Percentiles rank a stretch among this genome's conserved stretches.
phyloP scores from a whole-genome alignment of 1,284 basidiomycete genomes.

The Pseudozyma flocculosa region DNA sequence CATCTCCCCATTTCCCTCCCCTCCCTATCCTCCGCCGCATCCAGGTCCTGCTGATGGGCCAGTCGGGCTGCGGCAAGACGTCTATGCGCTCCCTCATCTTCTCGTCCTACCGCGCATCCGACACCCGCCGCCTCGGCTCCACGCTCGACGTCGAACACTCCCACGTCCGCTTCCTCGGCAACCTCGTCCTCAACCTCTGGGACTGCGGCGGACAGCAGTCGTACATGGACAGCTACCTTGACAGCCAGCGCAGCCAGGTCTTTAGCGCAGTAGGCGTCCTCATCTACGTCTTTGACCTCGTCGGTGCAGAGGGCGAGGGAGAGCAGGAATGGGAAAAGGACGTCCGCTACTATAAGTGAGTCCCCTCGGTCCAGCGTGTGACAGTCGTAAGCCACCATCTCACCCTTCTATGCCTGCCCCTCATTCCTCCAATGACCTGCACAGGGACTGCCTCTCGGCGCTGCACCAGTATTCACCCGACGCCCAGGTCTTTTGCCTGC shows the following conservation, averaged over 20 bases:
- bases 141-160: slow-evolving; percentile 98
- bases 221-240: slow-evolving; percentile 95
- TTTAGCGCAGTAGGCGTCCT: slow-evolving; percentile 94
- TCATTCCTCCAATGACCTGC: too few species aligned
- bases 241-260: slow-evolving; percentile 82
- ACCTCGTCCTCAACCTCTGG: slow-evolving; percentile 91
- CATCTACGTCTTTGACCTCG: slow-evolving; percentile 95
- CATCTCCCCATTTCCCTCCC: too few species aligned
- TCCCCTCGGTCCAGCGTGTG: not conserved
- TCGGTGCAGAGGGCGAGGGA: slow-evolving; percentile 44
- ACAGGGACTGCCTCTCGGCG: slow-evolving; percentile 47
- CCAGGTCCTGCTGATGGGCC: slow-evolving; percentile 55
- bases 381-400: not conserved
- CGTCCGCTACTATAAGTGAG: slow-evolving; percentile 49
- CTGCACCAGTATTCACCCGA: slow-evolving; percentile 60
- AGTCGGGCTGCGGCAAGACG: slow-evolving; percentile 68
- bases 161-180: slow-evolving; percentile 92
- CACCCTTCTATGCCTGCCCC: too few species aligned
- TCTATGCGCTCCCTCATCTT: slow-evolving; percentile 99
- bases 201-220: slow-evolving; percentile 97
- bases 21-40: not conserved
- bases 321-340: slow-evolving; percentile 63
- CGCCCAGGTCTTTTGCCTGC: slow-evolving; percentile 81
- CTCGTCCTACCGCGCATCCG: slow-evolving; percentile 87
- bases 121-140: slow-evolving; percentile 86